Evolutionary conservation across 768 basidiomycete species (phyloP).

Genomic region (Mycena albidolilacea): DNA sequence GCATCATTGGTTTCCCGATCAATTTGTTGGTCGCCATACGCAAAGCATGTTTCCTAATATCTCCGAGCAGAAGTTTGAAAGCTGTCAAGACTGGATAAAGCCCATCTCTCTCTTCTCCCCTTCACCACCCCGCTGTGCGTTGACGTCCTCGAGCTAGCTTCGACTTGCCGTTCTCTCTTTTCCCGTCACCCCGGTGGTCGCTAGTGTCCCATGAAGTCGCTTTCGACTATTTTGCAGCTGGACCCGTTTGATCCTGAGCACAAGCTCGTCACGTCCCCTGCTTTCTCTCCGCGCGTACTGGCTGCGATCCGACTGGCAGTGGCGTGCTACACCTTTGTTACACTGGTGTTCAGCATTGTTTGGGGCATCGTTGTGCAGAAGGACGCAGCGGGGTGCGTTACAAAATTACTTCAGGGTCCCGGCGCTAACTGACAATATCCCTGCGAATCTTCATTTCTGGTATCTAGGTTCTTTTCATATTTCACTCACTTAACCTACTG

Average conservation of each 20-base stretch:
- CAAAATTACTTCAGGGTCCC: background rate
- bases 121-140: conserved; percentile 35
- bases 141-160: conserved; percentile 27
- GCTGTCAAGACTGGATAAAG: conserved; percentile 6
- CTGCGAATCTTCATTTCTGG: background rate
- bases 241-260: conserved; percentile 58
- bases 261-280: conserved; percentile 59
- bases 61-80: background rate
- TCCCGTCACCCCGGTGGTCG: background rate
- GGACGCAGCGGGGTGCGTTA: conserved; percentile 46
- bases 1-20: background rate
- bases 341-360: conserved; percentile 46
- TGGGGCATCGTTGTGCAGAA: conserved; percentile 41
- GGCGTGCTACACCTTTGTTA: conserved; percentile 55
- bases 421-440: background rate
- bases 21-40: conserved; percentile 18
- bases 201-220: conserved; percentile 24
- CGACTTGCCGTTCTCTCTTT: conserved; percentile 8
- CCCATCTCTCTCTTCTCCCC: background rate
- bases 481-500: conserved; percentile 63
- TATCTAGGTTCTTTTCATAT: conserved; percentile 59
- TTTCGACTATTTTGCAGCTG: conserved; percentile 29
- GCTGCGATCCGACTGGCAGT: conserved; percentile 55
- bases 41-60: background rate
- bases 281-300: conserved; percentile 54